phyloP scores from a whole-genome alignment of 495 filamentous ascomycete species.

The Hypoxylon perforatum region DNA sequence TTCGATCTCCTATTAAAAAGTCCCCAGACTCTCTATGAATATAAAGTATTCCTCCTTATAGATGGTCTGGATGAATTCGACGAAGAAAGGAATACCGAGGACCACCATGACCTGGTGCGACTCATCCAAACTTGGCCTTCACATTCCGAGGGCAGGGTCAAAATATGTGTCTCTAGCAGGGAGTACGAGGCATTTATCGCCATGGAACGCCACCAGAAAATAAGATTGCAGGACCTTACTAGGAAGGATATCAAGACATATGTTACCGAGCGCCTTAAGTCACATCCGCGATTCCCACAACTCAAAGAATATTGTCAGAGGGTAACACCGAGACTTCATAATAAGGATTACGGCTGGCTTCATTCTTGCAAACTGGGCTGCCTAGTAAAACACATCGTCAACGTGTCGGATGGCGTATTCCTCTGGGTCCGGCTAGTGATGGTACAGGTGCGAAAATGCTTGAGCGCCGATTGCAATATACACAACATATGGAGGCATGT shows the following conservation, averaged over 20 bases:
- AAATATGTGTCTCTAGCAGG: conserved; percentile 21
- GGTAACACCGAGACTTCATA: not conserved
- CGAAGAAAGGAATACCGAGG: conserved; percentile 1
- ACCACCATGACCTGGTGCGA: conserved; percentile 5
- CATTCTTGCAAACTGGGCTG: conserved; percentile 4
- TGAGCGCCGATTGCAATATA: not conserved
- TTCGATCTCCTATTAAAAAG: not conserved
- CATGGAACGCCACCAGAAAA: conserved; percentile 3
- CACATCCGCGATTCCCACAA: not conserved
- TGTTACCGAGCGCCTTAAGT: conserved; percentile 1
- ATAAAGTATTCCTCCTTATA: conserved; percentile 17
- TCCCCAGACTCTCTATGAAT: not conserved
- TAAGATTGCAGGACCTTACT: conserved; percentile 15
- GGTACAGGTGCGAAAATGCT: not conserved
- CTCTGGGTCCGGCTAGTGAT: conserved; percentile 12
- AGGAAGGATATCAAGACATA: conserved; percentile 8
- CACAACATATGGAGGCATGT: conserved; percentile 6
- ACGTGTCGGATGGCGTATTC: conserved; percentile 8
- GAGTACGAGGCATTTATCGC: conserved; percentile 7
- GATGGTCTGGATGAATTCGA: conserved; percentile 24
- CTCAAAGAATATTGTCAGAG: not conserved
- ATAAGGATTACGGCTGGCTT: not conserved
- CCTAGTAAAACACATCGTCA: conserved; percentile 4
- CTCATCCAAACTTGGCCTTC: conserved; percentile 5
- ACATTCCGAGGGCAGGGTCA: conserved; percentile 6